phyloP scores from a whole-genome alignment of 2,329 filamentous ascomycete species.

The Sordariomycetes sp. region DNA sequence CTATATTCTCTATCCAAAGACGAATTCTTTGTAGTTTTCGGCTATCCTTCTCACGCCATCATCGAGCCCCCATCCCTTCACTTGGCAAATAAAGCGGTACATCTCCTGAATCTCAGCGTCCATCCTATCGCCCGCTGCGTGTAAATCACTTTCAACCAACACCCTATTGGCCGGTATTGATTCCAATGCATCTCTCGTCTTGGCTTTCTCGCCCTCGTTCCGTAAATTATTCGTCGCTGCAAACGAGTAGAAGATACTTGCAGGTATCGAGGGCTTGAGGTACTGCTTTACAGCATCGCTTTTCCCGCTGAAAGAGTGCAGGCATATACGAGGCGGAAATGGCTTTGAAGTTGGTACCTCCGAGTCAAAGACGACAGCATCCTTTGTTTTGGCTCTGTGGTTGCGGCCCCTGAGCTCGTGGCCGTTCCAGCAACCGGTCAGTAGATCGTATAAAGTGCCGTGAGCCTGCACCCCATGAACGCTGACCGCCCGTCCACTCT shows the following conservation, averaged over 20 bases:
- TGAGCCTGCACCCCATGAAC: constrained; percentile 72
- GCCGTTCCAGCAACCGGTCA: constrained; percentile 61
- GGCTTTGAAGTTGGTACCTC: constrained; percentile 32
- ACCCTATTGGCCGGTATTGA: constrained; percentile 69
- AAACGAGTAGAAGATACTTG: constrained; percentile 79
- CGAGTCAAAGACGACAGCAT: too few species aligned
- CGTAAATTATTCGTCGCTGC: constrained; percentile 74
- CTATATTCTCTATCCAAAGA: too few species aligned
- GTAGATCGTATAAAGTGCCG: constrained; percentile 56
- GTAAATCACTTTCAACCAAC: constrained; percentile 83
- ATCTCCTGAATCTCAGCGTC: constrained; percentile 68
- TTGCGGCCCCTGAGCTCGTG: too few species aligned
- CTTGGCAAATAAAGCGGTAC: constrained; percentile 62
- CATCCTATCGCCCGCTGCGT: constrained; percentile 74
- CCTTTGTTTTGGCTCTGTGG: too few species aligned
- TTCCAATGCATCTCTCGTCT: constrained; percentile 57
- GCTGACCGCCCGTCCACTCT: constrained; percentile 55
- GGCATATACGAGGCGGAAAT: constrained; percentile 80
- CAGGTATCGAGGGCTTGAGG: constrained; percentile 61
- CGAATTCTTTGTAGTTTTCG: constrained; percentile 70
- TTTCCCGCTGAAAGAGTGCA: constrained; percentile 86
- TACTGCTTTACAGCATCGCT: constrained; percentile 72
- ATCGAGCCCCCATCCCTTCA: constrained; percentile 70
- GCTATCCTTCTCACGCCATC: constrained; percentile 61
- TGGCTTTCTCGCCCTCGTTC: constrained; percentile 31